These are phyloP conservation scores for Monosporozyma siamensis DNA, from an alignment of 805 yeast genomes.

Conservation along the genomic window DNA sequence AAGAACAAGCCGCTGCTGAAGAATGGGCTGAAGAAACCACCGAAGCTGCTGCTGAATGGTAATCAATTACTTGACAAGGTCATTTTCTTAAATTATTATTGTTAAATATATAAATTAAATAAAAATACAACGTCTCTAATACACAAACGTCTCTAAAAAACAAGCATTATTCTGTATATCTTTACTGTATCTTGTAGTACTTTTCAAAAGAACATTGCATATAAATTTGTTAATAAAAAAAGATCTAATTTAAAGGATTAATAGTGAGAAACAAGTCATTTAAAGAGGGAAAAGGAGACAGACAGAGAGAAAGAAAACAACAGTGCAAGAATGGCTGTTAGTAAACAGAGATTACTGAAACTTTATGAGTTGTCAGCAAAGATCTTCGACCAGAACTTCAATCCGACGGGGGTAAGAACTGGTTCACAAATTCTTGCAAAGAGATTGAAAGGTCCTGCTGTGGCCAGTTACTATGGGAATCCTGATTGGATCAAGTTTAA, in stretches of 20 bases:
- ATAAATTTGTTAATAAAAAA: too few relatives aligned
- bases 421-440: conserved; percentile 63
- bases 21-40: conserved; percentile 48
- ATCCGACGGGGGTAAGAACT: conserved; percentile 56
- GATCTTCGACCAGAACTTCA: conserved; percentile 61
- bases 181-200: not conserved
- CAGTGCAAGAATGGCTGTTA: not conserved
- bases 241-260: not conserved
- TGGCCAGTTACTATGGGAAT: conserved; percentile 67
- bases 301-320: too few relatives aligned
- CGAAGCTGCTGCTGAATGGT: conserved; percentile 27
- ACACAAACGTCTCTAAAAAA: conserved; percentile 1
- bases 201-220: not conserved
- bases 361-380: conserved; percentile 52
- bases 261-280: not conserved
- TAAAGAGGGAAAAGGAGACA: too few relatives aligned
- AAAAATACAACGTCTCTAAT: conserved; percentile 2
- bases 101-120: conserved; percentile 2
- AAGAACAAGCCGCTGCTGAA: conserved; percentile 55
- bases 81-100: conserved; percentile 2
- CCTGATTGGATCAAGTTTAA: conserved; percentile 56
- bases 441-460: conserved; percentile 64
- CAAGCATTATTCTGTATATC: not conserved
- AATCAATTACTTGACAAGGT: conserved; percentile 8
- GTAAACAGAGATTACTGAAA: conserved; percentile 41